These are phyloP conservation scores for Cicer yamashitae DNA, from an alignment of 306 rosid species.

Conservation along the genomic window DNA sequence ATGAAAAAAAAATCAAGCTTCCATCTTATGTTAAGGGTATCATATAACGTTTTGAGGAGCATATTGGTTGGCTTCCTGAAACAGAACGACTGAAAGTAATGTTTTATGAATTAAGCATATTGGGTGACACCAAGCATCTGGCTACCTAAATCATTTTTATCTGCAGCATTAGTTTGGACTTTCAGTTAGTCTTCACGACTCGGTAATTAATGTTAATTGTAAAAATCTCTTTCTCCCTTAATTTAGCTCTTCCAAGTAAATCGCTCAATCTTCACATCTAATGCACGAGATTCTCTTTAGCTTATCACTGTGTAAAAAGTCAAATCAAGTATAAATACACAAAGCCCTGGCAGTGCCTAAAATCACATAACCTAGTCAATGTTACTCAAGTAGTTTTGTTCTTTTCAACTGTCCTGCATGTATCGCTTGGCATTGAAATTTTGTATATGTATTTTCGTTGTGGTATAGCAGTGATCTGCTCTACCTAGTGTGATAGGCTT, in stretches of 20 bases:
- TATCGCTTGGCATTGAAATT: conserved; percentile 40
- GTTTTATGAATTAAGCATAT: too few species aligned
- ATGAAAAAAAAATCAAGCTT: too few species aligned
- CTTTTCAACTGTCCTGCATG: conserved; percentile 42
- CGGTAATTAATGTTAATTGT: too few species aligned
- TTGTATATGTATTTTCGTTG: conserved; percentile 15
- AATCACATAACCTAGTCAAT: conserved; percentile 37
- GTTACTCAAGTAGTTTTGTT: conserved; percentile 33
- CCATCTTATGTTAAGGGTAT: too few species aligned
- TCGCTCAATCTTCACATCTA: neutral
- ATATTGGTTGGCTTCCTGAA: too few species aligned
- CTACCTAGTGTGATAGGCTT: conserved; percentile 14
- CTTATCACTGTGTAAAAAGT: conserved; percentile 11
- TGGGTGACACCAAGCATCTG: too few species aligned
- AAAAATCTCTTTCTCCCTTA: neutral
- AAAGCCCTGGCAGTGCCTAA: conserved; percentile 17
- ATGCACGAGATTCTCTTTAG: conserved; percentile 17
- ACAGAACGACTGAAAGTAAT: too few species aligned
- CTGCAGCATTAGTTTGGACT: too few species aligned
- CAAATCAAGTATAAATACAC: conserved; percentile 1
- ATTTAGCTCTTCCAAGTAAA: neutral
- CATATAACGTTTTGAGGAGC: too few species aligned
- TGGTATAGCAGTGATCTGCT: conserved; percentile 25
- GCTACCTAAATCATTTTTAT: too few species aligned
- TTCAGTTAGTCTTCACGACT: too few species aligned